Percentiles rank a stretch among this genome's conserved stretches.
These are phyloP conservation scores for Irpex sp. DNA, from an alignment of 1,284 basidiomycete genomes.

Conservation along the genomic window DNA sequence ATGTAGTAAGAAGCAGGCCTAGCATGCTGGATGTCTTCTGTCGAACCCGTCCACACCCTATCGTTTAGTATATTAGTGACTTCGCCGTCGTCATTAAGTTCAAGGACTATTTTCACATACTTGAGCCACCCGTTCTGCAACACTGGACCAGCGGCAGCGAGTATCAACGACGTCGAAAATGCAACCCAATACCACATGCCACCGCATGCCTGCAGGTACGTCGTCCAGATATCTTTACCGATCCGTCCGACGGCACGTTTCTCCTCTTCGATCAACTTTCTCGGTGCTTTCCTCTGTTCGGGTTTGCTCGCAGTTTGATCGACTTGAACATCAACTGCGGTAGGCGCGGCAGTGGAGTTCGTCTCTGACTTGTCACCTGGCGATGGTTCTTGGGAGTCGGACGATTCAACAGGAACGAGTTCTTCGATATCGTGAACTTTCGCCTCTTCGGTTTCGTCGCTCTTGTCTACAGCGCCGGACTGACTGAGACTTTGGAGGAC, in stretches of 20 bases:
- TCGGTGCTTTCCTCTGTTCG: constrained; percentile 62
- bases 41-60: constrained; percentile 65
- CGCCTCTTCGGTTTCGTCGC: constrained; percentile 30
- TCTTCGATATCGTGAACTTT: constrained; percentile 22
- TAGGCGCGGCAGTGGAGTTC: constrained; percentile 36
- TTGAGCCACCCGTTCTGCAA: constrained; percentile 82
- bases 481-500: constrained; percentile 69
- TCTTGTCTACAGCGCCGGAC: constrained; percentile 44
- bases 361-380: constrained; percentile 43
- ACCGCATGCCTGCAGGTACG: constrained; percentile 76
- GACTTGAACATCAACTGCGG: constrained; percentile 30
- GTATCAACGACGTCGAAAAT: constrained; percentile 55
- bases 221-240: constrained; percentile 72
- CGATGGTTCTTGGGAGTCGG: background rate
- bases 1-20: constrained; percentile 74
- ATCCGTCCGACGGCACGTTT: constrained; percentile 84
- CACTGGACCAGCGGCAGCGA: constrained; percentile 74
- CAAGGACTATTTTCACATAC: constrained; percentile 32
- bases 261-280: constrained; percentile 91
- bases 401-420: constrained; percentile 8
- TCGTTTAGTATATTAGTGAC: constrained; percentile 1
- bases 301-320: constrained; percentile 26
- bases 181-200: constrained; percentile 66
- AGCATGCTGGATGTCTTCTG: constrained; percentile 31
- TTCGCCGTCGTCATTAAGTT: background rate